Conservation (phyloP, 2,329 filamentous ascomycete species). For the Alternaria tenuissima region DNA sequence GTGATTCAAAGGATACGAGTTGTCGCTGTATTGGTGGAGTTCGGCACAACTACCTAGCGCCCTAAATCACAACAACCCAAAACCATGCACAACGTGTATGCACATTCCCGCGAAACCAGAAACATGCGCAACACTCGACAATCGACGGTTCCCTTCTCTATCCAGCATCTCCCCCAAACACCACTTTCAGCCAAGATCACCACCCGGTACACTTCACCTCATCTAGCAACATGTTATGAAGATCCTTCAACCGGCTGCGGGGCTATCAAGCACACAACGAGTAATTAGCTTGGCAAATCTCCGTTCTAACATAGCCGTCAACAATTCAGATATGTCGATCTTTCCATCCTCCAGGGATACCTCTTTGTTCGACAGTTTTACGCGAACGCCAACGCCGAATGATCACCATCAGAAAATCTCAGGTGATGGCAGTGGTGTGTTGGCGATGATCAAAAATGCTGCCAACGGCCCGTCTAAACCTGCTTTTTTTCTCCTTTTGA, state of each 20-base stretch:
- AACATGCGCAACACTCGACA: background rate
- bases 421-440: background rate
- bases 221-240: background rate
- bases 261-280: background rate
- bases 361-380: background rate
- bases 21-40: background rate
- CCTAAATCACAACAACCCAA: background rate
- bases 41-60: background rate
- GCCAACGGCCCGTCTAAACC: constrained; percentile 5
- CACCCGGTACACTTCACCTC: constrained; percentile 1
- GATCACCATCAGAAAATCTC: constrained; percentile 3
- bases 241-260: constrained; percentile 2
- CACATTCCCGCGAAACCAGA: constrained; percentile 1
- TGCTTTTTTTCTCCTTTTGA: background rate
- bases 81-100: background rate
- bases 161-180: background rate
- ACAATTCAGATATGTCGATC: background rate
- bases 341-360: background rate
- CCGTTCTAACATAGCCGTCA: background rate
- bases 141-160: background rate
- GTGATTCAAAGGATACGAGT: background rate
- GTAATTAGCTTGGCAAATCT: background rate
- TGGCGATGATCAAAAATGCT: background rate
- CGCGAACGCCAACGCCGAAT: background rate
- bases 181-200: background rate